phyloP scores from a whole-genome alignment of 306 rosid species.

The Prunus persica region Prunus_persica_NCBIv2 NC_034011.1:20748501-20749000 shows the following conservation, averaged over 20 bases:
- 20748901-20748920: background rate
- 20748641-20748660: background rate
- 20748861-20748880: background rate
- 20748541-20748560: background rate
- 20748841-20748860: slow-evolving; percentile 18
- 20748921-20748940: background rate
- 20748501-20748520: background rate
- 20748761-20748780: slow-evolving; percentile 93
- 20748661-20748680: background rate
- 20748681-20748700: background rate
- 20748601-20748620: background rate
- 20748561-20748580: background rate
- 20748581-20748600: background rate
- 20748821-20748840: slow-evolving; percentile 59
- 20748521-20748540: background rate
- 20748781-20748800: slow-evolving; percentile 84
- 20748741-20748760: slow-evolving; percentile 92
- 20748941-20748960: background rate
- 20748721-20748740: slow-evolving; percentile 57
- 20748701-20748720: slow-evolving; percentile 7
- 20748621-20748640: background rate
- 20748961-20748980: background rate
- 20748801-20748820: slow-evolving; percentile 94
- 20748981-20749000: background rate
- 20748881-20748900: background rate